Base-by-base conservation (phyloP, 1,139 yeast species). In the Candida mesenterica region DNA sequence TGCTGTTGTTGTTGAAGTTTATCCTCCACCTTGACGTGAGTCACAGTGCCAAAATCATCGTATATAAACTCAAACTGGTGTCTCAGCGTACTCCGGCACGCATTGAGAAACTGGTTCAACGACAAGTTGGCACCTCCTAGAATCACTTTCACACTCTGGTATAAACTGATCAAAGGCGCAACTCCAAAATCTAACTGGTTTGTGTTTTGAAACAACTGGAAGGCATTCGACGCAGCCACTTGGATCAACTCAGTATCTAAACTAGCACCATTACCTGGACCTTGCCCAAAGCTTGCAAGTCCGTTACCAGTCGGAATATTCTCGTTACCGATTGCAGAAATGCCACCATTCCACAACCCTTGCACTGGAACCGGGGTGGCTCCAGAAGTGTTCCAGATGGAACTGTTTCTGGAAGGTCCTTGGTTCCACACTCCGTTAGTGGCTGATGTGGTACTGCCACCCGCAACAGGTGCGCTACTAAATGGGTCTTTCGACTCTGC, bases 41-140 rank as follows among this genome's bases (percentile, higher is more conserved):
- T 66, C 2, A 73, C 74, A 9, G 62, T 63, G 2, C 77, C 77
- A 37, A 60, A 58, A 32, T 72, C 76, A 46, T 75, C 79, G 46
- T 68, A 71, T 24, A 68, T 52, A 32, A 72, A 54, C 26, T 72
- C 77, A 48, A 75, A 75, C 29, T 57, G 57, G 40, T 59, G 57
- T 4, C 57, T 45, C 10, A 44, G 44, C 12, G 52, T 46, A 28
- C 50, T 51, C 23, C 72, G 57, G 34, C 66, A 61, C 7, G 65
- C 60, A n/a, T 53, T 49, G 28, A 70, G 53, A 42, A 74, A 75
- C 41, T 70, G 75, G 33, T 66, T 68, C 43, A 72, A 50, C 2
- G 70, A 61, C 33, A 75, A 52, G 12, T 35, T 42, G 3, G 52
- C 43, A 37, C 53, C 52, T 5, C 57, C 57, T 37, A 65, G 41